Percentiles rank a stretch among this genome's conserved stretches.
Evolutionary conservation across 2,329 filamentous ascomycete species (phyloP).

Genomic region (Paecilomyces fulvus): DNA sequence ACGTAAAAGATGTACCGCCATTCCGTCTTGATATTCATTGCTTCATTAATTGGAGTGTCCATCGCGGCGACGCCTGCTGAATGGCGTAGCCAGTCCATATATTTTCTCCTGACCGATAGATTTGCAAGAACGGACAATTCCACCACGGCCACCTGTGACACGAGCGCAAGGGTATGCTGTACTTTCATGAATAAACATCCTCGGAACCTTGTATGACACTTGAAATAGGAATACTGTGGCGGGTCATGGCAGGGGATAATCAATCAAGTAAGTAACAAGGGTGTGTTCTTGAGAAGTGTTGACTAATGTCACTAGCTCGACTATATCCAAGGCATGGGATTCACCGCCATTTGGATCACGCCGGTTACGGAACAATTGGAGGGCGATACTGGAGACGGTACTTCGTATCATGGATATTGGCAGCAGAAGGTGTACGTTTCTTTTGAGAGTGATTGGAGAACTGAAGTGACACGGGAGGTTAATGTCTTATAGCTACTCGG

Average conservation of each 20-base stretch:
- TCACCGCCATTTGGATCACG: constrained; percentile 43
- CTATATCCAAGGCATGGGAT: constrained; percentile 42
- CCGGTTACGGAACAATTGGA: constrained; percentile 34
- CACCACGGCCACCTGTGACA: constrained; percentile 24
- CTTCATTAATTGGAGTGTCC: constrained; percentile 12
- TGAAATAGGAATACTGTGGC: constrained; percentile 31
- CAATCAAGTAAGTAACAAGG: constrained; percentile 20
- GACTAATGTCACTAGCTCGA: constrained; percentile 28
- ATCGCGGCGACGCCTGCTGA: constrained; percentile 24
- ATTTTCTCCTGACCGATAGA: constrained; percentile 40
- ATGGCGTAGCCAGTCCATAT: constrained; percentile 38
- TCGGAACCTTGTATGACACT: background rate
- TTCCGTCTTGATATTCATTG: constrained; percentile 10
- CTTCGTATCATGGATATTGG: constrained; percentile 44
- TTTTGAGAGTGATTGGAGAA: background rate
- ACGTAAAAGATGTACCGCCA: constrained; percentile 12
- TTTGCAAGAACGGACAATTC: constrained; percentile 35
- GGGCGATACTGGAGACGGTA: constrained; percentile 27
- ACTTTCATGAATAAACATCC: background rate
- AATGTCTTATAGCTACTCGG: constrained; percentile 25
- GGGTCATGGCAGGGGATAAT: constrained; percentile 41
- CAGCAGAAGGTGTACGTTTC: constrained; percentile 37
- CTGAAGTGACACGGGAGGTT: background rate
- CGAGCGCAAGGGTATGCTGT: constrained; percentile 12
- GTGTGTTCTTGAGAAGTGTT: no score